A percentile compares a stretch with the other conserved stretches of the same genome.
Evolutionary conservation across 805 yeast species (phyloP).

Genomic region (Cyberlindnera mycetangii): DNA sequence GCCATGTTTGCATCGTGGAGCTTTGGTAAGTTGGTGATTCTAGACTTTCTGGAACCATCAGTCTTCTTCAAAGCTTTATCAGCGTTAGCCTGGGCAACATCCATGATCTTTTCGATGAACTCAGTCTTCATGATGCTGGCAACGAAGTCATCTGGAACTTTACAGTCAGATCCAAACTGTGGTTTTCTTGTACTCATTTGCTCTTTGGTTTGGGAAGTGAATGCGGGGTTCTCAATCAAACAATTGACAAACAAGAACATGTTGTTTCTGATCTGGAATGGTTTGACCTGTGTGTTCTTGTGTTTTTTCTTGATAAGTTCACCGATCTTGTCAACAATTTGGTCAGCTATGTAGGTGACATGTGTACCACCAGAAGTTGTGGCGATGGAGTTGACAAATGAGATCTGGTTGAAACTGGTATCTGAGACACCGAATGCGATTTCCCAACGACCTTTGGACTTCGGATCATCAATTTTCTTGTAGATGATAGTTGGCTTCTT

Average conservation of each 20-base stretch:
- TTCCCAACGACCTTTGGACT: conserved; percentile 70
- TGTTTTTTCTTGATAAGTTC: conserved; percentile 73
- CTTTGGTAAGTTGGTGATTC: conserved; percentile 87
- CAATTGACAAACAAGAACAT: conserved; percentile 91
- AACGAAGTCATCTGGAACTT: conserved; percentile 74
- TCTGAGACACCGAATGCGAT: conserved; percentile 92
- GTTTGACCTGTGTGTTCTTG: conserved; percentile 66
- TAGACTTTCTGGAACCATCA: conserved; percentile 80
- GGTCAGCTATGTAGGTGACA: conserved; percentile 81
- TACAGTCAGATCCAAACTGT: conserved; percentile 85
- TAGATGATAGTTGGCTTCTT: conserved; percentile 65
- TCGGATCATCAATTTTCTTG: conserved; percentile 64
- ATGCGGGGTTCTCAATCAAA: conserved; percentile 93
- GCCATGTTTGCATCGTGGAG: conserved; percentile 95
- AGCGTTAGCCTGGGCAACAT: conserved; percentile 84
- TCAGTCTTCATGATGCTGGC: conserved; percentile 74
- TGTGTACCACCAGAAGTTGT: conserved; percentile 98
- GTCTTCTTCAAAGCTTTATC: conserved; percentile 82
- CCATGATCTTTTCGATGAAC: conserved; percentile 61
- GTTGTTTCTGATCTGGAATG: conserved; percentile 84
- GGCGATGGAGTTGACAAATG: conserved; percentile 96
- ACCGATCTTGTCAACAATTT: conserved; percentile 71
- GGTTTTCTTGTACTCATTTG: conserved; percentile 85
- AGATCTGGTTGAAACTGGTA: conserved; percentile 86
- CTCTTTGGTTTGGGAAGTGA: conserved; percentile 96